phyloP scores from a whole-genome alignment of 1,284 basidiomycete genomes.

The Retiboletus fuscus region DNA sequence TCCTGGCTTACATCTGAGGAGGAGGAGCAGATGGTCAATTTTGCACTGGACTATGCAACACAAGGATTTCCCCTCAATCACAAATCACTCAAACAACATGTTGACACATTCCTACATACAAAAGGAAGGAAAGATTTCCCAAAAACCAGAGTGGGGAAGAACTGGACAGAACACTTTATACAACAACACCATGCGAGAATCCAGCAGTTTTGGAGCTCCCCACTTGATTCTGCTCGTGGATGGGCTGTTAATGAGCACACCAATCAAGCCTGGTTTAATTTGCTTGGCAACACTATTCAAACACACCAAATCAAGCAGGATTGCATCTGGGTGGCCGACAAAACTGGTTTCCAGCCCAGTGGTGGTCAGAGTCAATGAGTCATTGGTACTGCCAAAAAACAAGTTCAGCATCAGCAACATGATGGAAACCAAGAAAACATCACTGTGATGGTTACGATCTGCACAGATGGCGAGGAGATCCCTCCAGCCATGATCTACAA shows the following conservation, averaged over 20 bases:
- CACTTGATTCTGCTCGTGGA: neutral
- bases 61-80: slow-evolving; percentile 5
- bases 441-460: slow-evolving; percentile 19
- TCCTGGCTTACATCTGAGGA: slow-evolving; percentile 13
- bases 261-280: neutral
- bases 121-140: too few relatives aligned
- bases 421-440: slow-evolving; percentile 20
- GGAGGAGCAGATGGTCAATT: neutral
- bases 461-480: slow-evolving; percentile 7
- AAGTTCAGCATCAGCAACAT: slow-evolving; percentile 8
- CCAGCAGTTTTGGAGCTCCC: neutral
- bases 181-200: neutral
- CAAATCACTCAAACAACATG: neutral
- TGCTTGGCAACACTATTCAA: neutral
- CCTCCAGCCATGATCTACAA: neutral
- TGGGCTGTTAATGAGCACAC: neutral
- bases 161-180: neutral
- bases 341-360: neutral
- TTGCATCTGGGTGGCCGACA: neutral
- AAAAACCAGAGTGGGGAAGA: neutral
- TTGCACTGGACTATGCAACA: neutral
- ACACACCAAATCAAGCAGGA: neutral
- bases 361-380: neutral
- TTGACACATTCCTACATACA: neutral
- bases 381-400: neutral